phyloP scores from a whole-genome alignment of 257 asterid species.

The Petunia secreta region DNA sequence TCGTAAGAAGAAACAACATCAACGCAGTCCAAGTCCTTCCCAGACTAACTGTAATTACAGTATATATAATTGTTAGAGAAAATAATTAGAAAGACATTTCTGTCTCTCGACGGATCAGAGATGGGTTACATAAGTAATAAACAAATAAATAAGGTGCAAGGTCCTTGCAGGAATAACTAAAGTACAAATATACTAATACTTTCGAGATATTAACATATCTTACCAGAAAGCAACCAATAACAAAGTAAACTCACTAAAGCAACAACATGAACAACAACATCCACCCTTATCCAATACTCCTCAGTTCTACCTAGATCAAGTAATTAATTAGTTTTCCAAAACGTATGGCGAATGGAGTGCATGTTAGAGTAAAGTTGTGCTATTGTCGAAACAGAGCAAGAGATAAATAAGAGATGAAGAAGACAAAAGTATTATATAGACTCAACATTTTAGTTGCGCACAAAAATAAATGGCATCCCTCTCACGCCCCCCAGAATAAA shows the following conservation, averaged over 20 bases:
- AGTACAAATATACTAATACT: background rate
- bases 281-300: constrained; percentile 81
- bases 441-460: no score
- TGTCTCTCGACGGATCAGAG: background rate
- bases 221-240: background rate
- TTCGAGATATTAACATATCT: background rate
- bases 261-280: constrained; percentile 72
- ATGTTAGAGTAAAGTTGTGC: no score
- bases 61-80: background rate
- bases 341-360: no score
- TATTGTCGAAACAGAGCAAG: background rate
- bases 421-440: no score
- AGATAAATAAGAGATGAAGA: background rate
- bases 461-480: no score
- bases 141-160: background rate
- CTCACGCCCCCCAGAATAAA: no score
- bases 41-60: constrained; percentile 65
- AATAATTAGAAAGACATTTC: background rate
- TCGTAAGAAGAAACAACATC: constrained; percentile 25
- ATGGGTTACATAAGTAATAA: background rate
- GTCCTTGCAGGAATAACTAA: background rate
- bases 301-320: constrained; percentile 70
- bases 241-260: constrained; percentile 67
- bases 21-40: constrained; percentile 89
- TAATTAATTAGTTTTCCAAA: background rate